phyloP scores from a whole-genome alignment of 2,329 filamentous ascomycete genomes.

The Claviceps quebecensis region DNA sequence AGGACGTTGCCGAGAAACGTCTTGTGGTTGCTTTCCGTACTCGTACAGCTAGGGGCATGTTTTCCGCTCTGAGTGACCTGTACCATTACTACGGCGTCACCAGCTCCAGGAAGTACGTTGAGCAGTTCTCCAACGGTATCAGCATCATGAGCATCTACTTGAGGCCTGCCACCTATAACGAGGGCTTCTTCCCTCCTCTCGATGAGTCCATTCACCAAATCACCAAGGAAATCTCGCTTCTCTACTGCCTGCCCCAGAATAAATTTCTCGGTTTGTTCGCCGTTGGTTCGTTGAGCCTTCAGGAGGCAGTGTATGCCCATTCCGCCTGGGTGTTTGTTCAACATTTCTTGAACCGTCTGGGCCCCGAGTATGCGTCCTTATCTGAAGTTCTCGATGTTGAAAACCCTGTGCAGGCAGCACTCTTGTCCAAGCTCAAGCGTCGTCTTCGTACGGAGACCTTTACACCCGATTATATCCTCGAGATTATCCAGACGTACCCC shows the following conservation, averaged over 20 bases:
- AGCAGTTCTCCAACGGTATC: conserved; percentile 98
- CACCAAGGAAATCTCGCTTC: conserved; percentile 91
- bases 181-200: conserved; percentile 57
- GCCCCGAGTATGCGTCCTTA: conserved; percentile 80
- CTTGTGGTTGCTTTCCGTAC: conserved; percentile 91
- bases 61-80: conserved; percentile 86
- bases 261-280: conserved; percentile 87
- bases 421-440: conserved; percentile 89
- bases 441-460: conserved; percentile 92
- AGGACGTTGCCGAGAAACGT: conserved; percentile 80
- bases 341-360: conserved; percentile 93
- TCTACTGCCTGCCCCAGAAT: conserved; percentile 97
- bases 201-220: conserved; percentile 96
- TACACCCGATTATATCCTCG: conserved; percentile 92
- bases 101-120: conserved; percentile 90
- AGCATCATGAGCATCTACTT: conserved; percentile 95
- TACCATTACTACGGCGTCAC: conserved; percentile 99
- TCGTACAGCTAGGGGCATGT: conserved; percentile 80
- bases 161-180: conserved; percentile 49
- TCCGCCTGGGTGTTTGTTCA: conserved; percentile 96
- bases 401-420: conserved; percentile 73
- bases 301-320: conserved; percentile 95
- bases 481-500: conserved; percentile 89
- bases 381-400: conserved; percentile 64
- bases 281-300: conserved; percentile 71